Base-by-base conservation (phyloP, 208 protist genomes). In the Baffinella frigidus region DNA sequence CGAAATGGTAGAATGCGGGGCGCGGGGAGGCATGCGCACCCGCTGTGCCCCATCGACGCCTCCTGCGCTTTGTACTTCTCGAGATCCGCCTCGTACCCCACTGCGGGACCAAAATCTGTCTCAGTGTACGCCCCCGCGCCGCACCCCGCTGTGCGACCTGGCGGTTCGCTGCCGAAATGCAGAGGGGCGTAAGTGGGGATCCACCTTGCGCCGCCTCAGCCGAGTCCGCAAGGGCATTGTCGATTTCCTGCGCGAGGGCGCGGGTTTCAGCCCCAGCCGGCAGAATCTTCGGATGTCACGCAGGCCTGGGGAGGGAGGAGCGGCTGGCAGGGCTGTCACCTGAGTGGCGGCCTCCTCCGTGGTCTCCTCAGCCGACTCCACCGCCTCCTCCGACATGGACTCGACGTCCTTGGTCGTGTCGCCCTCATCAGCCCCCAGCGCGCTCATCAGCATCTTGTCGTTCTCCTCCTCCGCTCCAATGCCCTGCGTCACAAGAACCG, bases 31-130 rank as follows among this genome's bases (percentile, higher is more conserved):
- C n/a, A n/a, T n/a, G n/a, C n/a, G n/a, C n/a, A n/a, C n/a, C 80
- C 80, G 3, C 17, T 68, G 51, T 87, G 80, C 33, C 80, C 80
- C 80, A 87, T 87, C 5, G n/a, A 1, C 33, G 80, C 80, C 51
- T 87, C 80, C 39, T 87, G 80, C 27, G 27, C 43, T 41, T 87
- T 87, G 80, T 87, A 87, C 48, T 87, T 87, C 14, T 72, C 80
- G 38, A 87, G n/a, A 67, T 64, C 48, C 14, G 30, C 51, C 39
- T 87, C 80, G 44, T 64, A 87, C 48, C 35, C 51, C 14, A 43
- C 80, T 87, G 80, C n/a, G 27, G n/a, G n/a, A n/a, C n/a, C n/a
- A n/a, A n/a, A n/a, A n/a, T n/a, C n/a, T n/a, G n/a, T n/a, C n/a
- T n/a, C n/a, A n/a, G n/a, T n/a, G n/a, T n/a, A n/a, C n/a, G n/a